Percentiles rank a stretch among this genome's conserved stretches.
These are phyloP conservation scores for Leccinum longicurvipes DNA, from an alignment of 768 basidiomycete species.

Conservation along the genomic window DNA sequence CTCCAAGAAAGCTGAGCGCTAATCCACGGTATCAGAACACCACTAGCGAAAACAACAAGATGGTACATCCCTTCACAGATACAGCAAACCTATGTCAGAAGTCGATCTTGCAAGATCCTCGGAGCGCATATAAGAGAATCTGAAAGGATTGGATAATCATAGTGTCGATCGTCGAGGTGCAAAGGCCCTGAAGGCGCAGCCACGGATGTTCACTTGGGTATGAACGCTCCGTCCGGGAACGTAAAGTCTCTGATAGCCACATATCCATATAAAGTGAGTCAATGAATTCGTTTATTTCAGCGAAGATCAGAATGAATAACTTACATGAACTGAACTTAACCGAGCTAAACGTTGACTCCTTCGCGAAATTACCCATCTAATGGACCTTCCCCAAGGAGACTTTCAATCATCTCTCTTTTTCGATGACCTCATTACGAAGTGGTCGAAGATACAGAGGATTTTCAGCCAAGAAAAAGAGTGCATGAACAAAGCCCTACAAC, in stretches of 20 bases:
- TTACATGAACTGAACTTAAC: conserved; percentile 29
- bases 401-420: conserved; percentile 24
- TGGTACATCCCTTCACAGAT: too few relatives aligned
- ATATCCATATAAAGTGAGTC: conserved; percentile 19
- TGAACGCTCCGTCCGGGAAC: conserved; percentile 36
- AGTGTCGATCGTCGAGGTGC: conserved; percentile 22
- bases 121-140: conserved; percentile 41
- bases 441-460: conserved; percentile 27
- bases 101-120: too few relatives aligned
- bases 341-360: conserved; percentile 34
- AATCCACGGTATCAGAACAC: too few relatives aligned
- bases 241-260: conserved; percentile 31
- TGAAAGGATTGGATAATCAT: conserved; percentile 45
- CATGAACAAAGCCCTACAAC: conserved; percentile 30
- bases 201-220: conserved; percentile 32
- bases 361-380: conserved; percentile 40
- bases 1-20: too few relatives aligned
- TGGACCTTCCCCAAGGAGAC: conserved; percentile 25
- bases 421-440: background rate
- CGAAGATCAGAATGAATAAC: background rate
- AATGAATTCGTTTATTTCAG: background rate
- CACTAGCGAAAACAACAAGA: too few relatives aligned
- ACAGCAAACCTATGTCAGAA: too few relatives aligned
- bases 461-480: too few relatives aligned
- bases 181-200: conserved; percentile 23